A percentile compares a stretch with the other conserved stretches of the same genome.
These are phyloP conservation scores for Penicillium sp. DNA, from an alignment of 2,329 filamentous ascomycete species.

Conservation along the genomic window DNA sequence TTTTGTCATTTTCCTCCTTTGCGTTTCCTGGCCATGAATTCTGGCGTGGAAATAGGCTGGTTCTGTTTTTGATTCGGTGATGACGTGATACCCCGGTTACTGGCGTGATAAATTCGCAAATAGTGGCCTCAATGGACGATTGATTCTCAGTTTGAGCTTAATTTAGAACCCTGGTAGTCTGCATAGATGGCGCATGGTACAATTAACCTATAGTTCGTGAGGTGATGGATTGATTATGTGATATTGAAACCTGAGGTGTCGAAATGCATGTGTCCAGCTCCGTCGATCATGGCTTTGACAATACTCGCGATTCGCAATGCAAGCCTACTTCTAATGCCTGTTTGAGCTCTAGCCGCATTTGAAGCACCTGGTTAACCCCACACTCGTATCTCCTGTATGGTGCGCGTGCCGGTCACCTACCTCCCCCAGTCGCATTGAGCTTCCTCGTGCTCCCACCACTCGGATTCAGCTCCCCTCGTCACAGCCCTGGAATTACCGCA, in stretches of 20 bases:
- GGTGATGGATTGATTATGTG: slow-evolving; percentile 5
- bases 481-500: background rate
- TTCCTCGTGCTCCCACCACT: slow-evolving; percentile 5
- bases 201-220: background rate
- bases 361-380: too few relatives aligned
- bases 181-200: background rate
- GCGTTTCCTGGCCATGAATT: slow-evolving; percentile 4
- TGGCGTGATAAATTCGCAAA: slow-evolving; percentile 16
- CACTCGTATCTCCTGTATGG: background rate
- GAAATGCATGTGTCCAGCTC: slow-evolving; percentile 6
- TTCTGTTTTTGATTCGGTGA: slow-evolving; percentile 20
- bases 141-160: background rate
- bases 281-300: slow-evolving; percentile 15
- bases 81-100: slow-evolving; percentile 33
- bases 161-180: background rate
- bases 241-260: slow-evolving; percentile 25
- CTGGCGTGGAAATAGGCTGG: slow-evolving; percentile 13
- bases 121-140: slow-evolving; percentile 10
- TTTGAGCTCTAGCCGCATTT: background rate
- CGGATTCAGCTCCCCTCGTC: slow-evolving; percentile 3
- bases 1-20: slow-evolving; percentile 4
- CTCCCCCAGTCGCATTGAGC: slow-evolving; percentile 11
- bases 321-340: slow-evolving; percentile 1
- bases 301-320: slow-evolving; percentile 4
- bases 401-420: slow-evolving; percentile 2